Conservation (phyloP, 768 basidiomycete genomes). For the Xanthoconium purpureum region DNA sequence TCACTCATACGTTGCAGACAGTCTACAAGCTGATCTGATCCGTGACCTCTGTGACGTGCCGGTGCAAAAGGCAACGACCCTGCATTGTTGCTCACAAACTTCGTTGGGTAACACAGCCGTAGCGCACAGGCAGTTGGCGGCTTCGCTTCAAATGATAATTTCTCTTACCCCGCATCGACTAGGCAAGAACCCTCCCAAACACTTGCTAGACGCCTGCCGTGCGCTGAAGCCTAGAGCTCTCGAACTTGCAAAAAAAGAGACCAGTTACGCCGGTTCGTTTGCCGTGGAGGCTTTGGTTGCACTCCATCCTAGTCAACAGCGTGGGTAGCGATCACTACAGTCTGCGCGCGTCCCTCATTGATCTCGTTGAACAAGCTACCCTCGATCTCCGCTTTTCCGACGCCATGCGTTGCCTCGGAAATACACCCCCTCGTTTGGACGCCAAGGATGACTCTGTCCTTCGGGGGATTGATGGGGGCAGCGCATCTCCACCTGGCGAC, state of each 20-base stretch:
- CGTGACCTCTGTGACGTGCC: not conserved
- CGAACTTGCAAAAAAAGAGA: not conserved
- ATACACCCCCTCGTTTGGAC: not conserved
- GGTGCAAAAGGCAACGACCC: too few relatives aligned
- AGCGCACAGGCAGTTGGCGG: too few relatives aligned
- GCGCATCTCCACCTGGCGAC: not conserved
- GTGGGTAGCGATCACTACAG: not conserved
- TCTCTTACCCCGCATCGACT: not conserved
- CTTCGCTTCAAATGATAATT: not conserved
- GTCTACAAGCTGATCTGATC: not conserved
- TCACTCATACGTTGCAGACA: not conserved
- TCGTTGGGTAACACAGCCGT: too few relatives aligned
- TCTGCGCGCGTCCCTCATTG: too few relatives aligned
- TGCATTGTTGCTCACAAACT: too few relatives aligned
- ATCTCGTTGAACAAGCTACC: too few relatives aligned
- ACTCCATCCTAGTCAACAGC: not conserved
- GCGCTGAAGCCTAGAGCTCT: not conserved
- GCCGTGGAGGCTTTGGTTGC: slow-evolving; percentile 3
- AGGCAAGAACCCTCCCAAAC: not conserved
- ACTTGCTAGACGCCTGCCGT: not conserved
- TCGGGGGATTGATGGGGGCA: too few relatives aligned
- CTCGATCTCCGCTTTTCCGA: not conserved
- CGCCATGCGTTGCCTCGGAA: not conserved
- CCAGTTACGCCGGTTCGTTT: not conserved
- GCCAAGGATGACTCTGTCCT: not conserved